Evolutionary conservation across 148 eudicot species (phyloP).

Genomic region (Vaccinium myrtillus): DNA sequence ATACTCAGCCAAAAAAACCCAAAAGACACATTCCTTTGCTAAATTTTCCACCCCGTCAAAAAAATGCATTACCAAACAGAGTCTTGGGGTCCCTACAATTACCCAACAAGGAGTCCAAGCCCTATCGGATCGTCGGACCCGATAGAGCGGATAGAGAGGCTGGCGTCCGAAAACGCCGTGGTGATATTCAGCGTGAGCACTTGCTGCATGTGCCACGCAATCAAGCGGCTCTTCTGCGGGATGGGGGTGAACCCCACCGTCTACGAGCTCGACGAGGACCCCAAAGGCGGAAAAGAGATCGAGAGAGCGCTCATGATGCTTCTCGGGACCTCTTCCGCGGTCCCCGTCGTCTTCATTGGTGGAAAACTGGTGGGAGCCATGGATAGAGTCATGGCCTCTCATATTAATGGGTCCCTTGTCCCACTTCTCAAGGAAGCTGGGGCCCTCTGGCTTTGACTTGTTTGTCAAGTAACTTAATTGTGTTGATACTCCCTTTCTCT

Average conservation of each 20-base stretch:
- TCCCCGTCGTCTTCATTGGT: conserved; percentile 63
- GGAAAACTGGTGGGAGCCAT: conserved; percentile 64
- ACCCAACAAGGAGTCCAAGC: conserved; percentile 2
- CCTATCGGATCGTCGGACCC: not conserved
- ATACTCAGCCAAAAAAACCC: not conserved
- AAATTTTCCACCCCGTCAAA: not conserved
- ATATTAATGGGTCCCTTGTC: conserved; percentile 63
- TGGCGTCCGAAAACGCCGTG: conserved; percentile 58
- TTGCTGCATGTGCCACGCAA: conserved; percentile 77
- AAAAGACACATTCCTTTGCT: not conserved
- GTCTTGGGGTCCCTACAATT: conserved; percentile 27
- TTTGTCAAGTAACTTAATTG: too few species aligned
- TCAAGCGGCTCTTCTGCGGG: conserved; percentile 54
- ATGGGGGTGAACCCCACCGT: conserved; percentile 74
- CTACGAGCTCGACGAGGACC: conserved; percentile 56
- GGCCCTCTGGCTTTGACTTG: conserved; percentile 26
- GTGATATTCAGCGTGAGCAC: conserved; percentile 67
- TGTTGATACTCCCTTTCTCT: not conserved
- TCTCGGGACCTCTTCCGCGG: conserved; percentile 19
- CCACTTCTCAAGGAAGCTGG: conserved; percentile 74
- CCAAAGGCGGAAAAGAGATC: conserved; percentile 26
- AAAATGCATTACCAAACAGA: conserved; percentile 34
- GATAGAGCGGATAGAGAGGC: conserved; percentile 46
- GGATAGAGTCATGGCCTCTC: conserved; percentile 74
- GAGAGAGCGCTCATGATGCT: conserved; percentile 33